Percentiles rank a stretch among this genome's conserved stretches.
phyloP scores from a whole-genome alignment of 352 stramenopile genomes.

The Hyphochytrium catenoides region DNA sequence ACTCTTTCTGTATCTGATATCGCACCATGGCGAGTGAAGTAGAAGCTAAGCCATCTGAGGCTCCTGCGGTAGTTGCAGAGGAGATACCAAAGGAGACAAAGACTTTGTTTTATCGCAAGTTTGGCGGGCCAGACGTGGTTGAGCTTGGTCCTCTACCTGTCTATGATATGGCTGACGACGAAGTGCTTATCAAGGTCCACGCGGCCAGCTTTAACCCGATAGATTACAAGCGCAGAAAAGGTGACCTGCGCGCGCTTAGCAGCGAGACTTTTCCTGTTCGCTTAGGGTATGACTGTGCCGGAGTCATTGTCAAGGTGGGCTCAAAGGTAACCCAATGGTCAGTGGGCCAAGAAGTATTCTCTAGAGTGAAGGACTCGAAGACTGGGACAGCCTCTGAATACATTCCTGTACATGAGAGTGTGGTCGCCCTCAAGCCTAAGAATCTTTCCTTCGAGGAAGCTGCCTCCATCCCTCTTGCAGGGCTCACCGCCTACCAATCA shows the following conservation, averaged over 20 bases:
- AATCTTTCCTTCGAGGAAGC: constrained; percentile 46
- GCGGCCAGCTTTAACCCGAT: constrained; percentile 31
- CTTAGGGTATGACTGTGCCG: constrained; percentile 43
- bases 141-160: constrained; percentile 27
- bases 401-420: constrained; percentile 21
- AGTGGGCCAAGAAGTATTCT: constrained; percentile 33
- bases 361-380: constrained; percentile 30
- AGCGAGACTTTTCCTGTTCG: too few relatives aligned
- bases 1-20: too few relatives aligned
- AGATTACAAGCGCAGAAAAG: constrained; percentile 49
- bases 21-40: too few relatives aligned
- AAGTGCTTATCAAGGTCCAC: constrained; percentile 35
- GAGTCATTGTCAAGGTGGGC: constrained; percentile 24
- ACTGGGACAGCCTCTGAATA: constrained; percentile 22
- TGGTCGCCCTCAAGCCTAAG: constrained; percentile 30
- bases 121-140: constrained; percentile 26
- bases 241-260: too few relatives aligned
- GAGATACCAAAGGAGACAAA: too few relatives aligned
- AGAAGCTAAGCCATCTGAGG: too few relatives aligned
- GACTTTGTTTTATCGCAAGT: too few relatives aligned
- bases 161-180: constrained; percentile 19
- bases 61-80: too few relatives aligned
- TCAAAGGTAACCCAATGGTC: constrained; percentile 25
- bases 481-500: constrained; percentile 20
- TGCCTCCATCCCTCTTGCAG: constrained; percentile 27